phyloP scores from a whole-genome alignment of 2,329 filamentous ascomycete genomes.

The Pestalotiopsis sp. region DNA sequence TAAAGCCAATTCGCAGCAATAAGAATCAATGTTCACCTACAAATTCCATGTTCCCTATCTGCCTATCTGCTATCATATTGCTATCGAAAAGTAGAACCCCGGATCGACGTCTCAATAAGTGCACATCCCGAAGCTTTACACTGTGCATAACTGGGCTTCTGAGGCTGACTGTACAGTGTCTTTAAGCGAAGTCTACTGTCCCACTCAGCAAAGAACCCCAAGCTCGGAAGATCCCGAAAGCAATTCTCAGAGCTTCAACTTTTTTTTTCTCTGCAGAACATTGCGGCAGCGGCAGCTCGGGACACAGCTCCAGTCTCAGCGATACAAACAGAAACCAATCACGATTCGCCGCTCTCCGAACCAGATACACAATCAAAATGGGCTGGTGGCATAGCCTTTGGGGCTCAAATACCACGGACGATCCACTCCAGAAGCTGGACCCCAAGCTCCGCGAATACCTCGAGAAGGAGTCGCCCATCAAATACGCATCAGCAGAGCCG shows the following conservation, averaged over 20 bases:
- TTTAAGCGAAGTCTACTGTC: neutral
- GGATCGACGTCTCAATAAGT: neutral
- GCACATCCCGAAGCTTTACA: neutral
- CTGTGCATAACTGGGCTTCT: neutral
- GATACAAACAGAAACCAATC: neutral
- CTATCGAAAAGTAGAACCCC: neutral
- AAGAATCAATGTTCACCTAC: neutral
- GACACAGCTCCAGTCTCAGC: neutral
- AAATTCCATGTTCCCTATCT: neutral
- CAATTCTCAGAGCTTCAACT: conserved; percentile 2
- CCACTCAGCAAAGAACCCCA: neutral
- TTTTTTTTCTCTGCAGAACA: neutral
- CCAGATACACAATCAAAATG: conserved; percentile 41
- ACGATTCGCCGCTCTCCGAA: neutral
- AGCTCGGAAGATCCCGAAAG: conserved; percentile 7
- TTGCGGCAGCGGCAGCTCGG: neutral
- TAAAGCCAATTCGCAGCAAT: too few relatives aligned
- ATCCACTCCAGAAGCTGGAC: conserved; percentile 77
- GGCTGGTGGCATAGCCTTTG: conserved; percentile 61
- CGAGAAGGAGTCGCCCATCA: conserved; percentile 77
- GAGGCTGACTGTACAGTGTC: neutral
- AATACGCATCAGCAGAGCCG: conserved; percentile 49
- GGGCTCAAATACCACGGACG: conserved; percentile 51
- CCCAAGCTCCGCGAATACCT: conserved; percentile 84
- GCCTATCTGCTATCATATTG: neutral